phyloP scores from a whole-genome alignment of 1,284 basidiomycete species.

The Puccinia novopanici region DNA sequence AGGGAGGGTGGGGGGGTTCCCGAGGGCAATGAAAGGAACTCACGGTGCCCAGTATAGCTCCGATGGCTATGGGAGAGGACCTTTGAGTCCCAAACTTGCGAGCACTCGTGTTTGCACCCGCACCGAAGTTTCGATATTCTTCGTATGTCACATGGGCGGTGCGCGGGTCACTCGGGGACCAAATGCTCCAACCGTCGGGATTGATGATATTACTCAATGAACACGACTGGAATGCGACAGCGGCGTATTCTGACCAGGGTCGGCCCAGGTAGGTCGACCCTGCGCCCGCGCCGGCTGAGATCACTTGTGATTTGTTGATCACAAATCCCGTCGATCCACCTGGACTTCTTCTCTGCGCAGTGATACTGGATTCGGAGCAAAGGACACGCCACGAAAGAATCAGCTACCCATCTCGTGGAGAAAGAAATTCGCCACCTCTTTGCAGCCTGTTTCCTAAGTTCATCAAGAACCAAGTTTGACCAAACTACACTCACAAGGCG shows the following conservation, averaged over 20 bases:
- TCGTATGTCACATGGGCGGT: conserved; percentile 6
- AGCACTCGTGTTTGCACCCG: conserved; percentile 6
- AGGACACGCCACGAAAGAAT: background rate
- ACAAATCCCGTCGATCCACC: background rate
- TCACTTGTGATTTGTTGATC: conserved; percentile 16
- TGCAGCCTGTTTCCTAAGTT: background rate
- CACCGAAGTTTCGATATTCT: conserved; percentile 21
- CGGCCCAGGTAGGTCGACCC: conserved; percentile 29
- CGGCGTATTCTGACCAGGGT: conserved; percentile 27
- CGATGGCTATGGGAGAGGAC: background rate
- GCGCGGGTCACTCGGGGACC: conserved; percentile 7
- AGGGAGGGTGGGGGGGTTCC: background rate
- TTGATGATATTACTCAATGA: conserved; percentile 36
- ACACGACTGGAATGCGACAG: conserved; percentile 17
- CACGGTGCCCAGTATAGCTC: background rate
- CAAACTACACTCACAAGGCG: background rate
- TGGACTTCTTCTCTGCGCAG: conserved; percentile 17
- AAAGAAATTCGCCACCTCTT: too few species aligned
- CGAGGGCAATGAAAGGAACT: background rate
- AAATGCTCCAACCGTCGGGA: conserved; percentile 22
- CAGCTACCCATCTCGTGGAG: background rate
- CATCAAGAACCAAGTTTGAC: background rate
- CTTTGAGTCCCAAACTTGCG: conserved; percentile 6
- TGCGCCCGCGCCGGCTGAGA: background rate
- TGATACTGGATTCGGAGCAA: conserved; percentile 14